Evolutionary conservation across 352 stramenopile species (phyloP), one percentile per base, ranked within the genome.

Genomic region (Phytophthora sp.): DNA sequence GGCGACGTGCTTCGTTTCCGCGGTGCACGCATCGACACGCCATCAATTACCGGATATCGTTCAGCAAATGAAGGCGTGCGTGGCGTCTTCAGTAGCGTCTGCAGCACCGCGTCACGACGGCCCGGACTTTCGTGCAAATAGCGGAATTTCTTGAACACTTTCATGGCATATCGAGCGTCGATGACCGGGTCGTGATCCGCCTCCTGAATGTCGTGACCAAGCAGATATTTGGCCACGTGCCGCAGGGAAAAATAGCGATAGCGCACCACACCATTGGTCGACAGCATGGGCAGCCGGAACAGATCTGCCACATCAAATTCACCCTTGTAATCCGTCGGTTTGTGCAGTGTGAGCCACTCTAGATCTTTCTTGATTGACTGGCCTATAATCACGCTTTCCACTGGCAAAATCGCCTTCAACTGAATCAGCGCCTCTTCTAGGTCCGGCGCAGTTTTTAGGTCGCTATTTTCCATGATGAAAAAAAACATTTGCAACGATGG

Each of bases 281-380:
- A 75, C 54, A 91, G 84, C 79, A 91, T 89, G 0, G 85, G 86
- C 23, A 94, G 80, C 15, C 88, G 82, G 65, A 96, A 96, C 6
- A 96, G 73, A 30, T 93, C 82, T 2, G 85, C 88, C 2, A 96
- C 86, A 46, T 96, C 86, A 21, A 96, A 93, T 58, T 90, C 86
- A 20, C 79, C 72, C 63, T 85, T 88, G 83, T 96, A 98, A 63
- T 98, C 90, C 7, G 63, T 76, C 8, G 82, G 85, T 36, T 91
- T 84, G 60, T 91, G 74, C 39, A 98, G 77, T 13, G 70, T 80
- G 18, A 97, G 84, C 93, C 93, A 98, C 41, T 96, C 84, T 12
- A 97, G 76, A 65, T 98, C 93, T 57, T 98, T 96, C 76, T 97
- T 90, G 56, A 98, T 97, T 23, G 87, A 94, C 66, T 98, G 93